A percentile compares a stretch with the other conserved stretches of the same genome.
These are phyloP conservation scores for Coccomyxa sp. DNA, from an alignment of 139 green algal species.

Conservation along the genomic window DNA sequence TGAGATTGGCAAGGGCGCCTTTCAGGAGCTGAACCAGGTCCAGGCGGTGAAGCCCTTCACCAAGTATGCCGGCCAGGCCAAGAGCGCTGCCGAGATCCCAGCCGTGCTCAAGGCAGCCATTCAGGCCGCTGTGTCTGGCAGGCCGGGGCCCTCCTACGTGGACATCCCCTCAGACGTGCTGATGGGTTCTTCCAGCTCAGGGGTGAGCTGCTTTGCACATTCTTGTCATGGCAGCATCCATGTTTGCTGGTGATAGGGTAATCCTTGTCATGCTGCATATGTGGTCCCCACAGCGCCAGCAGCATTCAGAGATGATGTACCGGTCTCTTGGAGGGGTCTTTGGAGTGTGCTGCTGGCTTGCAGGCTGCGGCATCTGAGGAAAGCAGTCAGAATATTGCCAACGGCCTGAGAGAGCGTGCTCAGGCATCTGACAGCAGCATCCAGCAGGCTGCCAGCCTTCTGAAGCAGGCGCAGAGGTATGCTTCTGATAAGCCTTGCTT, in stretches of 20 bases:
- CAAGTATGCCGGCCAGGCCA: slow-evolving; percentile 42
- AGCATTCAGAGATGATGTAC: no score
- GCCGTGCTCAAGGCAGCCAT: slow-evolving; percentile 30
- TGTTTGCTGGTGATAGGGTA: no score
- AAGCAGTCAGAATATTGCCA: background rate
- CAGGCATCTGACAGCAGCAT: slow-evolving; percentile 14
- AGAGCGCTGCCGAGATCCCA: slow-evolving; percentile 27
- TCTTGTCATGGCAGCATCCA: no score
- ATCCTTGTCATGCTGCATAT: no score
- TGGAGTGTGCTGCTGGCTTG: no score
- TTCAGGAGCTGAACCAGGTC: slow-evolving; percentile 84
- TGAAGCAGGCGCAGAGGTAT: slow-evolving; percentile 24
- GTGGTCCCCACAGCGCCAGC: no score
- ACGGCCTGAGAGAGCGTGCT: background rate
- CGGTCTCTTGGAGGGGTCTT: no score
- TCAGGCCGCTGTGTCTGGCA: slow-evolving; percentile 36
- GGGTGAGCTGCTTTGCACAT: background rate
- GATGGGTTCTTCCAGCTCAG: slow-evolving; percentile 17
- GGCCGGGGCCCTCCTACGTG: slow-evolving; percentile 67
- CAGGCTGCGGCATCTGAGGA: background rate
- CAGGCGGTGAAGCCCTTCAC: slow-evolving; percentile 42
- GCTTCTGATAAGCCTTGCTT: no score
- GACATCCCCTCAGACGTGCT: slow-evolving; percentile 74
- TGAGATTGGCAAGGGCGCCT: slow-evolving; percentile 73
- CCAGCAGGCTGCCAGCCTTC: slow-evolving; percentile 23